Base-by-base conservation (phyloP, 2,329 filamentous ascomycete genomes). In the Dichotomopilus funicola region DNA sequence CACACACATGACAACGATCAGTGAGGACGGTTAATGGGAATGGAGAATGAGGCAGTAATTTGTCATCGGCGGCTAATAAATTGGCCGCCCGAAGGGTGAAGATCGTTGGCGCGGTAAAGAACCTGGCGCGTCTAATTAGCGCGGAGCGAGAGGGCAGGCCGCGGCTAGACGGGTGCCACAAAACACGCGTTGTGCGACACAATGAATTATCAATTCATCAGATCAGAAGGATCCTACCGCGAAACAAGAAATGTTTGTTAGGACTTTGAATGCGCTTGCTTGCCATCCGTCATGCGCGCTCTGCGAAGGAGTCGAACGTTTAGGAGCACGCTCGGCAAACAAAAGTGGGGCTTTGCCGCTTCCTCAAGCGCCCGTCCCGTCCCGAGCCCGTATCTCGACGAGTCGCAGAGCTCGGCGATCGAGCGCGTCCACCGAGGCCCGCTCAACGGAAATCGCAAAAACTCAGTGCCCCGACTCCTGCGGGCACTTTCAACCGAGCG, bases 361-460 rank as follows among this genome's bases (percentile, higher is more conserved):
- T 42, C 36, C 27, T 41, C n/a, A 36, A 1, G 4, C 2, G 41
- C 27, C 27, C 19, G 19, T 27, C 19, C 19, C 19, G 19, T 27
- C 19, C 19, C 19, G 19, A 27, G 19, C n/a, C 50, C 55, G 55
- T 57, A 57, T 51, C 47, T 54, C 37, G 43, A 54, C 55, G 55
- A 57, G 55, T 57, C 55, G 51, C 10, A 56, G 44, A 27, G 19
- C 19, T 27, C 19, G 19, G 19, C 19, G 19, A 27, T 6, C 51
- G 38, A n/a, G 42, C 19, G 1, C n/a, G n/a, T 40, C 33, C 19
- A n/a, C 35, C 13, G 3, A 37, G 42, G 7, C 38, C 54, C 54
- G 49, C 43, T 51, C 41, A 48, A 34, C 49, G 41, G 38, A 50
- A 55, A 41, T 34, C 36, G 40, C 10, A 19, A n/a, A 33, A 13